These are phyloP conservation scores for Globomyces pollinis-pini DNA, from an alignment of 192 early-diverging fungal species.

Conservation along the genomic window DNA sequence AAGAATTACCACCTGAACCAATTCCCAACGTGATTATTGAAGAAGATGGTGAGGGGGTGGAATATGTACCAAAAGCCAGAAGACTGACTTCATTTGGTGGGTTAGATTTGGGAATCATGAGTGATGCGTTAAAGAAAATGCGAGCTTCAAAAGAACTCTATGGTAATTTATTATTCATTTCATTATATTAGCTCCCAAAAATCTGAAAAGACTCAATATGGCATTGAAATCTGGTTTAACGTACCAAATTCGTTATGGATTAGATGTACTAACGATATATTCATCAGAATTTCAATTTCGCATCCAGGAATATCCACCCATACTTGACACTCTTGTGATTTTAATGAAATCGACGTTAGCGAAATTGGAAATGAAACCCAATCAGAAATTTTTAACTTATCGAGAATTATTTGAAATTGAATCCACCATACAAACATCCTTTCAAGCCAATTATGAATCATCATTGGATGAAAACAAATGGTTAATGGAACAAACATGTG, in stretches of 20 bases:
- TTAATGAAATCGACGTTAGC: conserved; percentile 28
- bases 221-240: conserved; percentile 69
- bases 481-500: neutral
- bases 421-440: neutral
- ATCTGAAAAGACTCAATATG: conserved; percentile 70
- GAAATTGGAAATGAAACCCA: conserved; percentile 11
- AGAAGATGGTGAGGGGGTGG: neutral
- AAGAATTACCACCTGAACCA: neutral
- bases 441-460: neutral
- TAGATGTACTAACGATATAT: conserved; percentile 57
- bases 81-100: conserved; percentile 72
- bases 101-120: conserved; percentile 54
- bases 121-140: conserved; percentile 10
- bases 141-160: conserved; percentile 11
- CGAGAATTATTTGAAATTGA: neutral
- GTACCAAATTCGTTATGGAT: conserved; percentile 63
- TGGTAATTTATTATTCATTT: conserved; percentile 41
- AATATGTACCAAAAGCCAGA: conserved; percentile 53
- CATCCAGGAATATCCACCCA: conserved; percentile 33
- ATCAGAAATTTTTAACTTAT: conserved; percentile 19
- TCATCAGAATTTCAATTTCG: conserved; percentile 45
- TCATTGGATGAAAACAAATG: neutral
- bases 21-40: neutral
- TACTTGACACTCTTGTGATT: conserved; percentile 65
- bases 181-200: conserved; percentile 14